phyloP scores from a whole-genome alignment of 1,284 basidiomycete genomes.

The Sporisorium graminicola region DNA sequence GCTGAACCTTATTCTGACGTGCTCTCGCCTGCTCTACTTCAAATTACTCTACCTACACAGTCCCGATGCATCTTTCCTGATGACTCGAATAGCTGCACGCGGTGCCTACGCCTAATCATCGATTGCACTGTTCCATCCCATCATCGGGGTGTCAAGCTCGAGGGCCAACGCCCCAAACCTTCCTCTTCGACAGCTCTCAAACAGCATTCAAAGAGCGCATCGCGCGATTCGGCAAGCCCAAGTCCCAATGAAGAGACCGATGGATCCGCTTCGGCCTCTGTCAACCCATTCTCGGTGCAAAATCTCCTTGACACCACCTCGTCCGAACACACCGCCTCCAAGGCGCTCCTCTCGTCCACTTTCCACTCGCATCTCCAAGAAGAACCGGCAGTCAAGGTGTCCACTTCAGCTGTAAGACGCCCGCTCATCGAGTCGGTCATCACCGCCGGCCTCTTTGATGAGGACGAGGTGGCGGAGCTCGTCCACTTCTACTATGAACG shows the following conservation, averaged over 20 bases:
- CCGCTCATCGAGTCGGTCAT: conserved; percentile 54
- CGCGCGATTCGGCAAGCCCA: conserved; percentile 34
- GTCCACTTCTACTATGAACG: conserved; percentile 50
- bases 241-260: conserved; percentile 32
- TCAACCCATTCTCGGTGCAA: conserved; percentile 52
- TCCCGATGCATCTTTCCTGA: conserved; percentile 54
- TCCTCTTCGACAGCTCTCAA: conserved; percentile 19
- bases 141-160: conserved; percentile 51
- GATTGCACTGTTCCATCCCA: conserved; percentile 43
- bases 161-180: conserved; percentile 22
- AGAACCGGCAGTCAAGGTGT: conserved; percentile 43
- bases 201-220: conserved; percentile 25
- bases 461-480: conserved; percentile 44
- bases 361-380: conserved; percentile 47
- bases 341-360: conserved; percentile 53
- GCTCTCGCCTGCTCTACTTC: background rate
- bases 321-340: conserved; percentile 38
- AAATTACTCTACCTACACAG: background rate
- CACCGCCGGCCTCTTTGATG: conserved; percentile 42
- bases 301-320: conserved; percentile 50
- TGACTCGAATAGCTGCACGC: conserved; percentile 41
- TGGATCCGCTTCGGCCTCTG: conserved; percentile 22
- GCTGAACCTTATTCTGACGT: too few species aligned
- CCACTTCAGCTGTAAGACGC: conserved; percentile 29
- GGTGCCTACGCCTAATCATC: conserved; percentile 46